Conservation (phyloP, 371 early-diverging fungal genomes). For the Globomyces sp. region DNA sequence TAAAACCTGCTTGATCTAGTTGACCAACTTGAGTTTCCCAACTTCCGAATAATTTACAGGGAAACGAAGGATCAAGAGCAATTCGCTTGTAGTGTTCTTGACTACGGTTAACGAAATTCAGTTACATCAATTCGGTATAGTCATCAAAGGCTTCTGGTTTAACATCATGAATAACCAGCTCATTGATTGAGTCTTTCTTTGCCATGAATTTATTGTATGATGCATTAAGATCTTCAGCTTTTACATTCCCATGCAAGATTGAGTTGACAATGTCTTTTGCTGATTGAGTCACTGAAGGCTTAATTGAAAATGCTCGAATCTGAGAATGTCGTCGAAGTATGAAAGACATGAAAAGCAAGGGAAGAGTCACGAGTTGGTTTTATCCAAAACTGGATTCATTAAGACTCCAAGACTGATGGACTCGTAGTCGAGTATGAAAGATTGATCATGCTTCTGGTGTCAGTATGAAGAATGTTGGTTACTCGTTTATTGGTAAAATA, state of each 20-base stretch:
- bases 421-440: too few relatives aligned
- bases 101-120: too few relatives aligned
- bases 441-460: too few relatives aligned
- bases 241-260: slow-evolving; percentile 56
- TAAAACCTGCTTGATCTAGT: slow-evolving; percentile 76
- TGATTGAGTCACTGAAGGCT: not conserved
- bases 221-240: slow-evolving; percentile 50
- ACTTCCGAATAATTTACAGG: slow-evolving; percentile 81
- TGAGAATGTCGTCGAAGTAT: too few relatives aligned
- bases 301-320: too few relatives aligned
- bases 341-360: too few relatives aligned
- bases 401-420: too few relatives aligned
- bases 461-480: too few relatives aligned
- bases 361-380: too few relatives aligned
- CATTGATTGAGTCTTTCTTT: slow-evolving; percentile 87
- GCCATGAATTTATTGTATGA: slow-evolving; percentile 75
- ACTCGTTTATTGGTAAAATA: too few relatives aligned
- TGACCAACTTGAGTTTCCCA: slow-evolving; percentile 85
- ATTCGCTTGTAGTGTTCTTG: slow-evolving; percentile 68
- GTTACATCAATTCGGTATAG: slow-evolving; percentile 57
- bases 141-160: slow-evolving; percentile 83
- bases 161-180: slow-evolving; percentile 77
- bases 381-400: too few relatives aligned
- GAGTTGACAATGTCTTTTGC: slow-evolving; percentile 51
- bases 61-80: slow-evolving; percentile 67